phyloP scores from a whole-genome alignment of 1,284 basidiomycete species.

The Ustilago cynodontis region DNA sequence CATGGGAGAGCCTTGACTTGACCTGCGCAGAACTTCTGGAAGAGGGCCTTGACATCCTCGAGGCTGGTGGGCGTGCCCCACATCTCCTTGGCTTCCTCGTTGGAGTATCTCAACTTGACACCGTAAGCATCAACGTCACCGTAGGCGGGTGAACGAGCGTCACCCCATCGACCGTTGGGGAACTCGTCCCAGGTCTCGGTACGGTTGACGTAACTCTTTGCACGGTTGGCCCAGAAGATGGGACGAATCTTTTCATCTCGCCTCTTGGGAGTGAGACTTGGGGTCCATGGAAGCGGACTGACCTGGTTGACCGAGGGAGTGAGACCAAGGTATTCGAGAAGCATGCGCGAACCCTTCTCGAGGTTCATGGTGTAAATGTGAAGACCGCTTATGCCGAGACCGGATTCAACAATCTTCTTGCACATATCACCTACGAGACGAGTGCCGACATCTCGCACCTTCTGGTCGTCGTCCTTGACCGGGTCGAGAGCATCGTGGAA shows the following conservation, averaged over 20 bases:
- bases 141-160: slow-evolving; percentile 94
- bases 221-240: slow-evolving; percentile 70
- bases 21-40: slow-evolving; percentile 70
- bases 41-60: slow-evolving; percentile 68
- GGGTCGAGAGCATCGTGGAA: slow-evolving; percentile 87
- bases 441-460: slow-evolving; percentile 60
- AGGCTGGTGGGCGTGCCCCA: slow-evolving; percentile 54
- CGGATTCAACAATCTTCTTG: slow-evolving; percentile 61
- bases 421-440: slow-evolving; percentile 69
- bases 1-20: slow-evolving; percentile 81
- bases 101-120: slow-evolving; percentile 76
- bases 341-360: slow-evolving; percentile 68
- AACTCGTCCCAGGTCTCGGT: slow-evolving; percentile 89
- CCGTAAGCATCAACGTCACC: slow-evolving; percentile 95
- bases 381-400: slow-evolving; percentile 64
- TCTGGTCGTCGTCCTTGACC: slow-evolving; percentile 77
- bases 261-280: slow-evolving; percentile 66
- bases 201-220: slow-evolving; percentile 67
- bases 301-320: slow-evolving; percentile 64
- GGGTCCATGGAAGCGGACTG: slow-evolving; percentile 68
- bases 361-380: slow-evolving; percentile 71
- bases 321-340: slow-evolving; percentile 67
- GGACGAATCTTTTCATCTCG: slow-evolving; percentile 68
- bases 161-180: slow-evolving; percentile 97
- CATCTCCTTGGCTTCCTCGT: slow-evolving; percentile 76